Evolutionary conservation across 1,139 yeast genomes (phyloP), one percentile per base, ranked within the genome.

Genomic region (Candida dubliniensis): DNA sequence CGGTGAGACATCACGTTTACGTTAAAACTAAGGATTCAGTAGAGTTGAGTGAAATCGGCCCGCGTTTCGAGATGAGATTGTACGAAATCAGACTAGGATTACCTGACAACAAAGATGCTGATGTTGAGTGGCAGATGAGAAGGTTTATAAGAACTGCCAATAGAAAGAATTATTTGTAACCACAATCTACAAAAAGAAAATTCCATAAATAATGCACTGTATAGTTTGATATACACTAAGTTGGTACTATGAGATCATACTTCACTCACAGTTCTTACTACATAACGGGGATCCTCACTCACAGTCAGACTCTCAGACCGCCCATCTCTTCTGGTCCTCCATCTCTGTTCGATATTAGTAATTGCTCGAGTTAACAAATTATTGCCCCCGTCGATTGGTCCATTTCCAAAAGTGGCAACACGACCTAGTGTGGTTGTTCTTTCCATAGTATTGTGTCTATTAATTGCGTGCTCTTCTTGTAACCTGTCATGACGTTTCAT

Each of bases 11-110:
- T 61, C 99, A 93, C 61, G 87, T 95, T 2, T 95, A 87, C 61
- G 96, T 91, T 10, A 83, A 81, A 59, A 89, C 96, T 0, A 82
- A 86, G 54, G 96, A 90, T 48, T 80, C 85, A 31, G 96, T 90
- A 3, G 99, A 93, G 61, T 69, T 93, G 49, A 93, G 97, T 50
- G 99, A 93, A 61, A 87, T 95, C 34, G 99, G 99, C 0, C 99
- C 99, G n/a, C 74, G 99, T 49, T 93, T 93, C 58, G 99, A 95
- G 67, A 90, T 93, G 98, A 81, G 90, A 62, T 69, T 93, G 50
- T 93, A 82, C 61, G 97, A 93, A 62, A 71, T 95, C 51, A 80
- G 84, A 59, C 74, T 95, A 54, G 98, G 99, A 2, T 87, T 96
- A 41, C 71, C 93, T 50, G 99, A 93, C 57, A 89, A 91, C 63